Evolutionary conservation across 208 protist species (phyloP).

Genomic region (Trypanosomatidae sp.): DNA sequence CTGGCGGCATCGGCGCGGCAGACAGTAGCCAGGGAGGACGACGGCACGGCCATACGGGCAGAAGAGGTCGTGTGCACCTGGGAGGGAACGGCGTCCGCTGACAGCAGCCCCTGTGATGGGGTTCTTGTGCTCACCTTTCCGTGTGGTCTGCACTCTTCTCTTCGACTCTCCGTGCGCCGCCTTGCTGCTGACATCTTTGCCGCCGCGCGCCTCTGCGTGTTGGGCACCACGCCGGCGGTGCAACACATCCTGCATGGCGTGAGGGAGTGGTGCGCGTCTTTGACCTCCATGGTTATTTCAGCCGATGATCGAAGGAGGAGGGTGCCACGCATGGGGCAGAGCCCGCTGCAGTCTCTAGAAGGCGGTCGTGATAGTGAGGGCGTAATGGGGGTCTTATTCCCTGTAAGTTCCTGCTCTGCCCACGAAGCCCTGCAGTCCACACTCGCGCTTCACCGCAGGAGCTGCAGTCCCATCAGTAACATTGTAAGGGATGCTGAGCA

Average conservation of each 20-base stretch:
- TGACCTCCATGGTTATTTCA: background rate
- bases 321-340: background rate
- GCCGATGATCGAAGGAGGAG: no score
- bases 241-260: background rate
- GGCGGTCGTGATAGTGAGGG: background rate
- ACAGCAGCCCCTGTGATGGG: background rate
- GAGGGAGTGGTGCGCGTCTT: background rate
- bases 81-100: constrained; percentile 1
- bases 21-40: background rate
- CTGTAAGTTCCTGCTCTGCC: background rate
- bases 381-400: background rate
- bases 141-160: constrained; percentile 10
- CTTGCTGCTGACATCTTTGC: constrained; percentile 18
- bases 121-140: constrained; percentile 4
- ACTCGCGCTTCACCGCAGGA: background rate
- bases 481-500: background rate
- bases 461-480: no score
- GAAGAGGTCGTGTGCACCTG: constrained; percentile 1
- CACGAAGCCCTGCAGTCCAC: background rate
- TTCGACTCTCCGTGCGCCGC: constrained; percentile 17
- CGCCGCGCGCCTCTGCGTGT: constrained; percentile 7
- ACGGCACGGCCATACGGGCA: background rate
- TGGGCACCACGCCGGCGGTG: constrained; percentile 9
- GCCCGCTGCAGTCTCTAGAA: background rate
- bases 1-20: background rate